A percentile compares a stretch with the other conserved stretches of the same genome.
These are phyloP conservation scores for Epichloe baconii DNA, from an alignment of 2,329 filamentous ascomycete species.

Conservation along the genomic window DNA sequence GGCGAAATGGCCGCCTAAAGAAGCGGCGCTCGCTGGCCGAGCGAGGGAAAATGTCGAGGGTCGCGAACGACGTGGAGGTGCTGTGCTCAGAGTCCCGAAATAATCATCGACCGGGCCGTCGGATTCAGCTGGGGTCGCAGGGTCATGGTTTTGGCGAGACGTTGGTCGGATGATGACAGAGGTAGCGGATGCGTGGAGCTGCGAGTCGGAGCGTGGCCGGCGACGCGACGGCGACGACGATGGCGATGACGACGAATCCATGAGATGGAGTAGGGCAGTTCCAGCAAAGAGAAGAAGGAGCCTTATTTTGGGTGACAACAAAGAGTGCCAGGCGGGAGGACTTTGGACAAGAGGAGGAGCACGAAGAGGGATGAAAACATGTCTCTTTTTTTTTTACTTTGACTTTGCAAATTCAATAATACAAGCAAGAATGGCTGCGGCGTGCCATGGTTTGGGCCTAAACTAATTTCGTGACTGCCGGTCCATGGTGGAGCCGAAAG, in stretches of 20 bases:
- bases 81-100: not conserved
- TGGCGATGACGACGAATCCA: conserved; percentile 3
- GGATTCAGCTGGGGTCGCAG: not conserved
- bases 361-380: not conserved
- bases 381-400: not conserved
- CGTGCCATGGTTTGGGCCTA: no score
- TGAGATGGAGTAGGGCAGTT: not conserved
- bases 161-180: not conserved
- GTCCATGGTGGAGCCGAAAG: no score
- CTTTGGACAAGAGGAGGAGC: no score
- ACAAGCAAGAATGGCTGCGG: no score
- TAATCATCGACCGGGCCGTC: conserved; percentile 2
- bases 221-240: not conserved
- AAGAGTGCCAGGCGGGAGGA: no score
- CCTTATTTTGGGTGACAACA: not conserved
- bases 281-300: not conserved
- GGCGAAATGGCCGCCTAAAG: not conserved
- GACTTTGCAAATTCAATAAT: not conserved
- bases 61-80: conserved; percentile 3
- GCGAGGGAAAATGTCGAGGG: conserved; percentile 2
- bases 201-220: conserved; percentile 2
- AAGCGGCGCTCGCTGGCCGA: conserved; percentile 1
- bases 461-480: no score
- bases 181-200: not conserved
- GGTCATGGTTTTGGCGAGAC: not conserved